phyloP scores from a whole-genome alignment of 2,329 filamentous ascomycete genomes.

The Neobulgaria alba region DNA sequence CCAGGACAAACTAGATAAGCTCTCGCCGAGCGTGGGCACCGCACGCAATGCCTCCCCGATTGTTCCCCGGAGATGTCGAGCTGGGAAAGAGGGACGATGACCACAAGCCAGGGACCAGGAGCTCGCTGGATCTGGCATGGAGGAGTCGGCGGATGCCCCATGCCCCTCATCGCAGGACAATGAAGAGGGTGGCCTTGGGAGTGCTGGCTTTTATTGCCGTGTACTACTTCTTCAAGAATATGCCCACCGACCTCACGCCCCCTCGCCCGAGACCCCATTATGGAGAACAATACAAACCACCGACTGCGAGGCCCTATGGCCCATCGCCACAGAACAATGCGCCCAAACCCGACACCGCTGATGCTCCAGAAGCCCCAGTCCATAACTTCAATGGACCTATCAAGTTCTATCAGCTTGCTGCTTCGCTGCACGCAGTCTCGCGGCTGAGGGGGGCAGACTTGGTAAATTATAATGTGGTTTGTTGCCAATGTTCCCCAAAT shows the following conservation, averaged over 20 bases:
- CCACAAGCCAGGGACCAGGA: constrained; percentile 34
- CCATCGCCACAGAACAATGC: constrained; percentile 4
- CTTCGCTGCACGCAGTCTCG: constrained; percentile 51
- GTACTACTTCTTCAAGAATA: constrained; percentile 57
- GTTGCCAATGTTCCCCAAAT: constrained; percentile 3
- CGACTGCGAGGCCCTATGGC: not conserved
- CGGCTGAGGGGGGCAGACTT: constrained; percentile 42
- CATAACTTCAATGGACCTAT: constrained; percentile 61
- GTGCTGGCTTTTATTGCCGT: constrained; percentile 41
- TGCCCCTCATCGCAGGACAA: constrained; percentile 43
- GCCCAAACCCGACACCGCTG: constrained; percentile 6
- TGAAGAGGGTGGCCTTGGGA: constrained; percentile 44
- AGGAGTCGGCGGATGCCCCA: constrained; percentile 33
- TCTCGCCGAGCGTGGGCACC: constrained; percentile 21
- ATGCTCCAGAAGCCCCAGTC: constrained; percentile 23
- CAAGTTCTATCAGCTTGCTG: constrained; percentile 56
- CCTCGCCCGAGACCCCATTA: constrained; percentile 30
- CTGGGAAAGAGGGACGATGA: constrained; percentile 59
- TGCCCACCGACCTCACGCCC: constrained; percentile 41
- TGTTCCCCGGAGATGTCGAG: constrained; percentile 49
- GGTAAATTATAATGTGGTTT: constrained; percentile 61
- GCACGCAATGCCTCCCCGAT: constrained; percentile 32
- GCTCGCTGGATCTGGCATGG: constrained; percentile 26
- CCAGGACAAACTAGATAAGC: constrained; percentile 10
- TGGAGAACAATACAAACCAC: not conserved